Base-by-base conservation (phyloP, 2,329 filamentous ascomycete species). In the Aureobasidium sp. region DNA sequence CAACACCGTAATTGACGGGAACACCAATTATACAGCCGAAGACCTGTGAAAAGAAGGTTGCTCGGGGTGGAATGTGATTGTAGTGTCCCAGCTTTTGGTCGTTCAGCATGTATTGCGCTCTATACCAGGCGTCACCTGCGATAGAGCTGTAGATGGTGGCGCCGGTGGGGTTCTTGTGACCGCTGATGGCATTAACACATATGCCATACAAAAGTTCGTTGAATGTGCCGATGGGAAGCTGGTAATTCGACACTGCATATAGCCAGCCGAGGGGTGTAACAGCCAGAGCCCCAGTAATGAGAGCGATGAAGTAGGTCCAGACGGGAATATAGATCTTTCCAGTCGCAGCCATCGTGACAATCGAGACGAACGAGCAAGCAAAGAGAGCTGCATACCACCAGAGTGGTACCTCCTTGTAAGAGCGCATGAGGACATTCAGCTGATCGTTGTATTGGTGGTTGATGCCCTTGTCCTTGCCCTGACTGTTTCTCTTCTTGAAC, bases 1-100 rank as follows among this genome's bases (percentile, higher is more conserved):
- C 80, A 26, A 85, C 82, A 5, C 76, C 83, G 60, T 86, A 86
- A 68, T 86, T 84, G 65, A 86, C 80, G 0, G 84, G 83, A 7
- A 86, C 77, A 5, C 83, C 84, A 46, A 86, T 74, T 8, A 83
- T 71, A 17, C 81, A 82, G 3, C 82, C 84, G 36, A 85, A 83
- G 4, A 86, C 75, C 67, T 86, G 84, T 1, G 81, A 82, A 69
- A 85, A 83, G 73, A 87, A 86, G 6, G 85, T 79, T 0, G 79
- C 75, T 13, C 81, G 79, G 1, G 84, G 84, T 0, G 83, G 82
- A 0, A 86, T 77, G 59, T 86, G 82, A 79, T 84, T 84, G 66
- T 86, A 86, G 66, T 86, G 83, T 0, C 83, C 84, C n/a, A 86
- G 84, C 67, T 86, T 84, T 68, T 83, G 81, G 67, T 87, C 84